Evolutionary conservation across 2,329 filamentous ascomycete genomes (phyloP), one percentile per base, ranked within the genome.

Genomic region (Elsinoe necatrix): DNA sequence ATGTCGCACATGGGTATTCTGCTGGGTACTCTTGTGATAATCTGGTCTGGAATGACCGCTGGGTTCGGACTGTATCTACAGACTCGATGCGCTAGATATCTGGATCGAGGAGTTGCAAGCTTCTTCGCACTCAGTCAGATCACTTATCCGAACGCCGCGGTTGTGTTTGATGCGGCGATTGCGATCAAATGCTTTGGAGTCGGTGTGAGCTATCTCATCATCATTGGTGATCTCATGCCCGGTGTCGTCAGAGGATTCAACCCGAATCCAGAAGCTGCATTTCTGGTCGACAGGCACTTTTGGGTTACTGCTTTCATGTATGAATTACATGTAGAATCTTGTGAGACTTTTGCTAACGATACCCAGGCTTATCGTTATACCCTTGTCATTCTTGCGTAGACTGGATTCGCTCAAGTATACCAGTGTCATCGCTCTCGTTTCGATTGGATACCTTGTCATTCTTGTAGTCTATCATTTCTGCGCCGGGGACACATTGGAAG

Each of bases 131-230:
- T 98, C 14, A 95, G 90, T 12, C 92, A 98, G 70, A 82, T 98
- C 61, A 97, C 93, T 4, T 98, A 97, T 66, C 93, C 93, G 1
- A 95, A 95, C 69, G 90, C 92, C 1, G 89, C 93, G 7, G 89
- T 98, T 47, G 79, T 97, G 45, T 98, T 98, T 70, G 93, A 98
- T 72, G 85, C 86, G 5, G 93, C 93, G 4, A 98, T 98, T 68
- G 90, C 92, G 11, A 84, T 98, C 67, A 98, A 98, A 71, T 98
- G 93, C 72, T 98, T 98, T 68, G 93, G 93, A 35, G 93, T 98
- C 8, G 93, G 88, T 20, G 89, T 97, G 59, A 96, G 90, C 65
- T 98, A 98, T 73, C 81, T 98, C 65, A 98, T 98, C 67, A 97
- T 98, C 66, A 97, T 98, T 64, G 93, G 93, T 52, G 93, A 98